phyloP scores from a whole-genome alignment of 2,329 filamentous ascomycete genomes.

The Paraphoma chrysanthemicola region DNA sequence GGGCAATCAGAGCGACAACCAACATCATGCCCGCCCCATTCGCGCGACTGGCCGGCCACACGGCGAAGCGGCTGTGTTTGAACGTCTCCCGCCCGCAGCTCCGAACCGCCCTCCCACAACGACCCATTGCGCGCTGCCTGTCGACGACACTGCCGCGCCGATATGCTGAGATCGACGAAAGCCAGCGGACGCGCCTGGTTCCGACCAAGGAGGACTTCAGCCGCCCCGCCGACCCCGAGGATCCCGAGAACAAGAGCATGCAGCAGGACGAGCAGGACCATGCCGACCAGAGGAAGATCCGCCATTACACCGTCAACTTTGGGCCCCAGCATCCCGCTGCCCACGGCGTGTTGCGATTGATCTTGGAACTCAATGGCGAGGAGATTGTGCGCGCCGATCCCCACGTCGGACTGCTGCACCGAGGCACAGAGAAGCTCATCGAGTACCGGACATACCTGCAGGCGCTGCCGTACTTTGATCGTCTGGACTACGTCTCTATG shows the following conservation, averaged over 20 bases:
- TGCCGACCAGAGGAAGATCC: conserved; percentile 78
- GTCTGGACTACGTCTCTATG: conserved; percentile 99
- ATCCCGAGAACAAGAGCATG: conserved; percentile 54
- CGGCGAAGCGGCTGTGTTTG: conserved; percentile 72
- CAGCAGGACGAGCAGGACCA: conserved; percentile 51
- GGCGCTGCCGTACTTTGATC: conserved; percentile 97
- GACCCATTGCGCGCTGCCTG: conserved; percentile 65
- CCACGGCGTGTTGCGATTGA: conserved; percentile 96
- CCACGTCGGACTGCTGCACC: conserved; percentile 93
- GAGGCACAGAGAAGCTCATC: conserved; percentile 98
- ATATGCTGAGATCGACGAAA: conserved; percentile 64
- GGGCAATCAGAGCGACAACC: conserved; percentile 36
- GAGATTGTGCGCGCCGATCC: conserved; percentile 96
- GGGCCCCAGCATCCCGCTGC: conserved; percentile 98
- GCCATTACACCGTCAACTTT: conserved; percentile 99
- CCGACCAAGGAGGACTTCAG: conserved; percentile 71
- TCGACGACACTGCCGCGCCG: conserved; percentile 69
- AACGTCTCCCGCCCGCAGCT: conserved; percentile 56
- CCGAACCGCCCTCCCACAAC: conserved; percentile 46
- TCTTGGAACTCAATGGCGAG: conserved; percentile 97
- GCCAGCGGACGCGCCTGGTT: conserved; percentile 65
- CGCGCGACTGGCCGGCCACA: conserved; percentile 74
- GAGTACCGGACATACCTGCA: conserved; percentile 99
- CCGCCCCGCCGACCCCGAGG: conserved; percentile 54
- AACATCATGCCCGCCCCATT: conserved; percentile 72